Conservation (phyloP, 2,329 filamentous ascomycete genomes). For the Seiridium unicorne region DNA sequence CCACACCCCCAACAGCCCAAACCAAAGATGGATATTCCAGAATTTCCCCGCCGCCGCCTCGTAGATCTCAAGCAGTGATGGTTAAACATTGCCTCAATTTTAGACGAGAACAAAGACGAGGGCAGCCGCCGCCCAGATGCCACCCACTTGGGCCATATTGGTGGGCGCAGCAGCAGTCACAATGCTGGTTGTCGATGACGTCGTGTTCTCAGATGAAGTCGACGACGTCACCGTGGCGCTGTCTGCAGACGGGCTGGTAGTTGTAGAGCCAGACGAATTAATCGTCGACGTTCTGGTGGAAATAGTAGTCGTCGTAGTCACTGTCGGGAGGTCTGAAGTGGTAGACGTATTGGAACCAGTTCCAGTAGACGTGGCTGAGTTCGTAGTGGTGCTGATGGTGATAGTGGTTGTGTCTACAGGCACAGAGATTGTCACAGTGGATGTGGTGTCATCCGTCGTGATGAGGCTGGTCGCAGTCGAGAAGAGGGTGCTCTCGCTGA, state of each 20-base stretch:
- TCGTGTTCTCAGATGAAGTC: not conserved
- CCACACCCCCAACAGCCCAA: too few relatives aligned
- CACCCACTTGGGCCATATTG: not conserved
- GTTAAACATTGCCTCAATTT: too few relatives aligned
- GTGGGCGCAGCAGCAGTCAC: not conserved
- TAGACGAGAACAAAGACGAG: not conserved
- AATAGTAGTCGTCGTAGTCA: not conserved
- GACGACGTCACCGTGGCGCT: not conserved
- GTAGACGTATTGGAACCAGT: too few relatives aligned
- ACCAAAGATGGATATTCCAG: too few relatives aligned
- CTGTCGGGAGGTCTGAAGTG: too few relatives aligned
- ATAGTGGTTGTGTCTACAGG: not conserved
- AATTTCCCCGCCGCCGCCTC: too few relatives aligned
- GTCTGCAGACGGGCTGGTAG: not conserved
- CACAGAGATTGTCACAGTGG: not conserved
- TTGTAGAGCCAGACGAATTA: not conserved
- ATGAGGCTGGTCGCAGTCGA: not conserved
- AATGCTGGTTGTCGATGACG: not conserved
- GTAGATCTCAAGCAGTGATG: too few relatives aligned
- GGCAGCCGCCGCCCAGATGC: not conserved
- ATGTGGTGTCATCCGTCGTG: not conserved
- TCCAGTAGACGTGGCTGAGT: not conserved
- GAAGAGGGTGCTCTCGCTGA: not conserved
- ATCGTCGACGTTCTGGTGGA: not conserved
- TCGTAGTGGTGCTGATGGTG: not conserved